Base-by-base conservation (phyloP, 2,329 filamentous ascomycete genomes). In the Phyllosticta citriasiana region DNA sequence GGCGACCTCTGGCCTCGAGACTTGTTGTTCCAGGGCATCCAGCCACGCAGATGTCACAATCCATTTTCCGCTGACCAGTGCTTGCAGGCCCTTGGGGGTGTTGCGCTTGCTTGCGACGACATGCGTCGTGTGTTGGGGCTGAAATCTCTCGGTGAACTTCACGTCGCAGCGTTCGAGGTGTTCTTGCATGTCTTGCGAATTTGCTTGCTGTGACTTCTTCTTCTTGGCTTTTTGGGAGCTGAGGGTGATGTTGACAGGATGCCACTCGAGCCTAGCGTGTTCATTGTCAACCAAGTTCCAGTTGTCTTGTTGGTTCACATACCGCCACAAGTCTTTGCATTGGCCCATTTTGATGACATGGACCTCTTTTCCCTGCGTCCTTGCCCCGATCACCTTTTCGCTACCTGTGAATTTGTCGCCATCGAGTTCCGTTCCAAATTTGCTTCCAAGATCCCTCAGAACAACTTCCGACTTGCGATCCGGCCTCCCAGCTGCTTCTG, bases 41-140 rank as follows among this genome's bases (percentile, higher is more conserved):
- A 96, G 78, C 66, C 88, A 97, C 0, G 82, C 78, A 40, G 83
- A 80, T 3, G 84, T 84, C 10, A 97, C 91, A 52, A 97, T 86
- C 66, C 86, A 84, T 72, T 83, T 88, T 14, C 84, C 91, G 67
- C 91, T 88, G 47, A 97, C 86, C 9, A 99, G 79, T 1, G 90
- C 93, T 70, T 95, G 91, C 2, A 99, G 79, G 0, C 89, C 90
- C 66, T 91, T 91, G 0, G 92, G 83, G 0, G 91, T 93, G 72
- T 97, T 99, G 55, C 94, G 83, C 74, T 96, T 97, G 72, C 86
- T 89, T 7, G 90, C 86, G 35, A 97, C 85, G 10, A 96, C 88
- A 73, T 97, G 92, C 0, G 93, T 96, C 0, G 93, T 97, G 27
- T 82, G 77, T 16, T 78, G 80, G 26, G 81, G 76, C 25, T 88